Evolutionary conservation across 257 asterid species (phyloP), one percentile per base, ranked within the genome.

Genomic region (Scutellaria baicalensis): DNA sequence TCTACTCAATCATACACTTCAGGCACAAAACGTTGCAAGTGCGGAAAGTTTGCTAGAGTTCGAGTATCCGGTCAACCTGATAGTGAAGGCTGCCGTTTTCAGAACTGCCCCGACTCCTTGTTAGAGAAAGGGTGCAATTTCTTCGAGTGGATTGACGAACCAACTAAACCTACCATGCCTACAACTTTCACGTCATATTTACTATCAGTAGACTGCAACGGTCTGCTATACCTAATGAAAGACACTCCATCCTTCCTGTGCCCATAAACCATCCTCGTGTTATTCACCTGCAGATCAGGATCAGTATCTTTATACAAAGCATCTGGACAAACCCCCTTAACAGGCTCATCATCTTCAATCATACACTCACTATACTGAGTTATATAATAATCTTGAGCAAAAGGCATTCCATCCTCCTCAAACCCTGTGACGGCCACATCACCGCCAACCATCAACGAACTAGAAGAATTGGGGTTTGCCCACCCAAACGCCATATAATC

Each of bases 161-260:
- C n/a, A n/a, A n/a, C n/a, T n/a, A n/a, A n/a, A n/a, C n/a, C n/a
- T n/a, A n/a, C n/a, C n/a, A n/a, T n/a, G n/a, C n/a, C n/a, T n/a
- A n/a, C 87, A 40, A 91, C 69, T 16, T 49, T 68, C 55, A 78
- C 52, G 75, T 93, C 97, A 60, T 84, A 91, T 69, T 77, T 86
- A 66, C 61, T 71, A 77, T 91, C 97, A 14, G 73, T 75, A 49
- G 93, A 76, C 50, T 78, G 78, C 87, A 91, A 70, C 17, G 83
- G 86, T 59, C 92, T 83, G 82, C 78, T 82, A 77, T 87, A 91
- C 87, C 97, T 82, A 68, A 93, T 81, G 80, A 93, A 87, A 3
- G 97, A 87, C 62, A 93, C 94, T 0, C 99, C 99, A 68, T 91
- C 99, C 70, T 81, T 93, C 81, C 99, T 77, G 40, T 93, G 96